Base-by-base conservation (phyloP, 805 yeast species). In the Phaffomyces opuntiae region DNA sequence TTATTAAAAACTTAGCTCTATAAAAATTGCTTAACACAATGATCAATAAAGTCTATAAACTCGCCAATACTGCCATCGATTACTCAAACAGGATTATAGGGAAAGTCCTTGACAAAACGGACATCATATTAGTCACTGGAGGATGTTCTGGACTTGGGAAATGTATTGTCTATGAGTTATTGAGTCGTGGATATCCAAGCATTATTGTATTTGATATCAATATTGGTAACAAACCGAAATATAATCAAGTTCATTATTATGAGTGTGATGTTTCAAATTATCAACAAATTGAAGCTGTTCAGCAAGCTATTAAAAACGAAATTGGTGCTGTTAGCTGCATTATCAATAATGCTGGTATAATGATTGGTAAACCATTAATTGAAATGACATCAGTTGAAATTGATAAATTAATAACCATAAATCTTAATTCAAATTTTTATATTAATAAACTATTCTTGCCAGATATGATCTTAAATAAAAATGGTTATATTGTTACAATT, bases 311-410 rank as follows among this genome's bases (percentile, higher is more conserved):
- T 29, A 57, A 56, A 32, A 40, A 56, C n/a, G 72, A 57, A 2
- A 56, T 81, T 38, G 95, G 95, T 0, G 53, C 53, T 0, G 81
- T 86, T 1, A 75, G 89, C 0, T 70, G 89, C 2, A 64, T 91
- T 14, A 74, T 91, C 42, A 90, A 90, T 62, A 90, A 91, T 61
- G 98, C 97, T 0, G 98, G 87, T 0, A 74, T 88, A 12, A 72
- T 82, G 34, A 65, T 67, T 12, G 87, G 87, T 0, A 75, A 77
- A 49, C 59, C 78, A 1, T 57, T 89, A 4, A 53, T 78, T 6
- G 80, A 83, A 6, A 61, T 80, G 43, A 54, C 74, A 1, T 72
- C 71, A 46, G 75, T 69, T 0, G 87, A 83, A 41, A 77, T 91
- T 49, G 81, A 81, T 48, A 66, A 65, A 32, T 75, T 81, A 2